Evolutionary conservation across 2,329 filamentous ascomycete genomes (phyloP).

Genomic region (Chaetomiaceae sp.): DNA sequence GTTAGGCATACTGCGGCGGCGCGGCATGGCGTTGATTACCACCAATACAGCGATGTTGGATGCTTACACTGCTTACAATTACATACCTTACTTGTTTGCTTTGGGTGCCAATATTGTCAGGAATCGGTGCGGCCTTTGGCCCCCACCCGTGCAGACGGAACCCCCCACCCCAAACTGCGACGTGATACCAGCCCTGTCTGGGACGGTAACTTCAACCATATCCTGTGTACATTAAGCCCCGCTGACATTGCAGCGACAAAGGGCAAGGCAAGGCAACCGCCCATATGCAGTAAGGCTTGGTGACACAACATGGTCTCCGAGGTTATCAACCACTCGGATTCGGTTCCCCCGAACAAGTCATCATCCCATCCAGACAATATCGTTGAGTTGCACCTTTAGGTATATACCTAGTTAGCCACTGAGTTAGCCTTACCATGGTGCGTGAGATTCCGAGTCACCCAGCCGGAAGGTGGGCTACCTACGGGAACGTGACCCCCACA

Average conservation of each 20-base stretch:
- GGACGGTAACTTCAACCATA: not conserved
- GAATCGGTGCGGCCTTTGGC: too few relatives aligned
- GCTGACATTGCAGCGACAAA: not conserved
- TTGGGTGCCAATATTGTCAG: too few relatives aligned
- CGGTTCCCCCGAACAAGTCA: too few relatives aligned
- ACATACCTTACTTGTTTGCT: too few relatives aligned
- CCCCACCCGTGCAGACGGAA: not conserved
- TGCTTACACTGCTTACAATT: too few relatives aligned
- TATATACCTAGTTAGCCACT: too few relatives aligned
- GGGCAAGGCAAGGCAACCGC: not conserved
- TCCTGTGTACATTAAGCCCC: too few relatives aligned
- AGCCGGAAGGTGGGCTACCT: not conserved
- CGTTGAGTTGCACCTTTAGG: too few relatives aligned
- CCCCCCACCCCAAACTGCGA: not conserved
- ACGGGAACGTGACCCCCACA: not conserved
- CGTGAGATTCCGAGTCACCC: not conserved
- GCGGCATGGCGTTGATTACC: constrained; percentile 15
- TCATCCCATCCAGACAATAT: not conserved
- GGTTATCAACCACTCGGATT: not conserved
- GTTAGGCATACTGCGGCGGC: constrained; percentile 3
- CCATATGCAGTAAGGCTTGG: not conserved
- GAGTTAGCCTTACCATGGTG: not conserved
- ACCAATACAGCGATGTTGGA: constrained; percentile 15
- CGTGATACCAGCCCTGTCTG: not conserved
- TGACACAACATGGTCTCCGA: constrained; percentile 1